Percentiles rank a stretch among this genome's conserved stretches.
phyloP scores from a whole-genome alignment of 371 early-diverging fungal genomes.

The Mucor velutinosus region DNA sequence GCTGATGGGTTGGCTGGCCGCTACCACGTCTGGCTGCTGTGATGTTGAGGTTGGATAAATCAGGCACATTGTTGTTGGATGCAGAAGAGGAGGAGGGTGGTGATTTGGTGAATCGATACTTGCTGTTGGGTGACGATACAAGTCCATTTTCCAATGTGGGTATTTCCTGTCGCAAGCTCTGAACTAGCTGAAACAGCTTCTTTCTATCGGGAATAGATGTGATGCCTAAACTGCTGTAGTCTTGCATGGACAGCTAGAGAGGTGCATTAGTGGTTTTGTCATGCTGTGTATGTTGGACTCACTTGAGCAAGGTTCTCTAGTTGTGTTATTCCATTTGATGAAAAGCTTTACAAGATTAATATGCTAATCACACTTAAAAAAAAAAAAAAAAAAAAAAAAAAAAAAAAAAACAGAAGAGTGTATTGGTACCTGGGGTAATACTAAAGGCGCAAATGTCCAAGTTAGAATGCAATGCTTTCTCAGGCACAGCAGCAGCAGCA shows the following conservation, averaged over 20 bases:
- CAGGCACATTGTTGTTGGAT: not conserved
- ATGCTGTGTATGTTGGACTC: not conserved
- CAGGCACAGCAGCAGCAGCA: not conserved
- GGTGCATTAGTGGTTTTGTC: not conserved
- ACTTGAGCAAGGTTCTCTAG: constrained; percentile 56
- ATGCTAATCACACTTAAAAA: not conserved
- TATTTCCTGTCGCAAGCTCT: constrained; percentile 33
- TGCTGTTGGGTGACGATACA: constrained; percentile 16
- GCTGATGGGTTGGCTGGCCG: not conserved
- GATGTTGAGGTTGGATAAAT: constrained; percentile 2
- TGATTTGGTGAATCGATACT: constrained; percentile 10
- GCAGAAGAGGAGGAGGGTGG: not conserved
- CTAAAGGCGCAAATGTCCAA: not conserved
- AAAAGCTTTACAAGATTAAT: constrained; percentile 37
- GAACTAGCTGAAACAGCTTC: constrained; percentile 65
- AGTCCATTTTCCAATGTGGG: constrained; percentile 38
- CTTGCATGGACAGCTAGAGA: constrained; percentile 72
- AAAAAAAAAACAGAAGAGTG: not conserved
- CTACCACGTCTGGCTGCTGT: constrained; percentile 13
- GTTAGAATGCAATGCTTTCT: not conserved
- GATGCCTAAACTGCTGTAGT: constrained; percentile 73
- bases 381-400: not conserved
- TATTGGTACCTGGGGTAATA: constrained; percentile 30
- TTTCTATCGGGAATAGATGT: constrained; percentile 76
- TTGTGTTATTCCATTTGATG: constrained; percentile 56